Base-by-base conservation (phyloP, 768 basidiomycete species). In the Tylopilus cervinicoccineus region DNA sequence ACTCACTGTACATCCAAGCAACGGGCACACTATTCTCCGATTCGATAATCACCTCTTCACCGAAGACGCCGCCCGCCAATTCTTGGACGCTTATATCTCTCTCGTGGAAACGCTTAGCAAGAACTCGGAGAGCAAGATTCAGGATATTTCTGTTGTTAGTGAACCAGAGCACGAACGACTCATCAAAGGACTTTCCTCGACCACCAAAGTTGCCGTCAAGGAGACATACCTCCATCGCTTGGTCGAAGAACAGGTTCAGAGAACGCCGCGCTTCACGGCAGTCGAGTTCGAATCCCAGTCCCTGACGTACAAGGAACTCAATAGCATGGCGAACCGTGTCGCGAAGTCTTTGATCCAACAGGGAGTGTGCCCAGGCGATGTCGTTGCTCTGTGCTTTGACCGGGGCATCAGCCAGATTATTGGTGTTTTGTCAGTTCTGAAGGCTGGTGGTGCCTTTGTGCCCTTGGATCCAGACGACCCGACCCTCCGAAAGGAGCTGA, bases 241-340 rank as follows among this genome's bases (percentile, higher is more conserved):
- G 38, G 54, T 59, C 13, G 50, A 60, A 31, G 50, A 60, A 23
- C 58, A 59, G 23, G 29, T 20, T 7, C 38, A 50, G 40, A 60
- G 41, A 32, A 61, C 64, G 8, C 64, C 63, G 3, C 22, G 20
- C 16, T 28, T 54, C 36, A 45, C 55, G 8, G 63, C 64, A 13
- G 17, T 65, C 22, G 63, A 66, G 38, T 65, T 66, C 17, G 64
- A 59, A 28, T 53, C 56, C 33, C 54, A 70, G 38, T 51, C 59
- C 0, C 33, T 71, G 29, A 67, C 69, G 0, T 71, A 65, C 50
- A 40, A 56, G 14, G 62, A 66, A 26, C 59, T 72, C 13, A 69
- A 70, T 22, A 28, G 49, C 6, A 56, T 51, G 34, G 60, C 70
- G 5, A 70, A 71, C 43, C 63, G 65, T 24, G 59, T 71, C 17